phyloP scores from a whole-genome alignment of 495 filamentous ascomycete species.

The Xylaria grammica region DNA sequence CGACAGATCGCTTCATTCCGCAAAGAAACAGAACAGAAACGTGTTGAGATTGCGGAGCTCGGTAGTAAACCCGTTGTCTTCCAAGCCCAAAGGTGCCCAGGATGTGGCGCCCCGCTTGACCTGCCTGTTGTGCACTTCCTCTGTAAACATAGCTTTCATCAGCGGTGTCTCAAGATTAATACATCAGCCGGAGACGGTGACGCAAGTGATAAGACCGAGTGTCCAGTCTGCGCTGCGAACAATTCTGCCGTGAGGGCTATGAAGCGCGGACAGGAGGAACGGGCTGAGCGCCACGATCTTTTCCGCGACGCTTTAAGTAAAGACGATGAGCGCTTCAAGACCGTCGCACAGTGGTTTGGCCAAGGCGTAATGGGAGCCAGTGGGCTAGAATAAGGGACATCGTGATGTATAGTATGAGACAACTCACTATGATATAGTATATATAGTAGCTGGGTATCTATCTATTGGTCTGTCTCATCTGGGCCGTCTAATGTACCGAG shows the following conservation, averaged over 20 bases:
- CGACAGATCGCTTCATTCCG: constrained; percentile 84
- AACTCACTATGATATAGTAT: constrained; percentile 9
- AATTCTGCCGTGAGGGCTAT: constrained; percentile 89
- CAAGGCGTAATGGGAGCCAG: constrained; percentile 78
- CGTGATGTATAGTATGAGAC: neutral
- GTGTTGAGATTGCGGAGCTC: constrained; percentile 76
- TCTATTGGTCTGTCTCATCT: constrained; percentile 10
- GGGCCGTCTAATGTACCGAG: neutral
- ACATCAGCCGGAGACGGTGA: constrained; percentile 40
- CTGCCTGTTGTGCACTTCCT: constrained; percentile 92
- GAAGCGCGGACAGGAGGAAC: constrained; percentile 83
- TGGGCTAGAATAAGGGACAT: constrained; percentile 13
- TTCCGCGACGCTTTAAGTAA: constrained; percentile 81
- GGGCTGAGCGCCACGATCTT: constrained; percentile 85
- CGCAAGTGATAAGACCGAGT: constrained; percentile 72
- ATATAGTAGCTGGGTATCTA: neutral
- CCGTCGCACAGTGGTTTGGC: constrained; percentile 92
- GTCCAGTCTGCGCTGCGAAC: constrained; percentile 78
- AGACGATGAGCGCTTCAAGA: constrained; percentile 83
- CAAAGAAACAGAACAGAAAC: constrained; percentile 79
- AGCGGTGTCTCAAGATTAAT: constrained; percentile 69
- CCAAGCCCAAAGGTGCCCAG: constrained; percentile 82
- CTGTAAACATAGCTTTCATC: constrained; percentile 95
- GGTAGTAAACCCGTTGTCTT: constrained; percentile 83
- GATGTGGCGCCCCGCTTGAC: constrained; percentile 76